These are phyloP conservation scores for Kwoniella bestiolae DNA, from an alignment of 768 basidiomycete genomes.

Conservation along the genomic window DNA sequence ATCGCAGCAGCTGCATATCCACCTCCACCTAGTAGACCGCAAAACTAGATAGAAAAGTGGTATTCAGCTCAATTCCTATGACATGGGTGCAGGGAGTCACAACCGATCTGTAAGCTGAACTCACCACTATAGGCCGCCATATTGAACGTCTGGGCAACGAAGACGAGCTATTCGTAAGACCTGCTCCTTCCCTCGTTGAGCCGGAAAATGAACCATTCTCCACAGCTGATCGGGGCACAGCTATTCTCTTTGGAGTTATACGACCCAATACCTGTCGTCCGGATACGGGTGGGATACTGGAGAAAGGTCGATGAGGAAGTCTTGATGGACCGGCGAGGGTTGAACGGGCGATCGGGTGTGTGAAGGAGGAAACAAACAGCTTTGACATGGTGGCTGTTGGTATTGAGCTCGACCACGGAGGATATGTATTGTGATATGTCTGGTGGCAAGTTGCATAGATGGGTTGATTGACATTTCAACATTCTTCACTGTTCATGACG, in stretches of 20 bases:
- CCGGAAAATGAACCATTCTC: slow-evolving; percentile 3
- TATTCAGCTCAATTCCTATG: not conserved
- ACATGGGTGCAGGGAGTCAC: not conserved
- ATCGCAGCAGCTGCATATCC: slow-evolving; percentile 46
- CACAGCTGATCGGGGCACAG: slow-evolving; percentile 32
- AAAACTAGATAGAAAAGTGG: slow-evolving; percentile 40
- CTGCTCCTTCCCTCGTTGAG: too few relatives aligned
- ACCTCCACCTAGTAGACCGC: slow-evolving; percentile 44
- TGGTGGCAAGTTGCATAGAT: too few relatives aligned
- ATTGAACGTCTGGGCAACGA: slow-evolving; percentile 39
- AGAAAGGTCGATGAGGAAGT: slow-evolving; percentile 4
- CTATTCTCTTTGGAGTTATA: slow-evolving; percentile 53
- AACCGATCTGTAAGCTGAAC: slow-evolving; percentile 6
- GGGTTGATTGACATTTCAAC: too few relatives aligned
- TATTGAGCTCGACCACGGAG: too few relatives aligned
- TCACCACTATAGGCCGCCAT: slow-evolving; percentile 46
- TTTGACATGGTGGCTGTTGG: not conserved
- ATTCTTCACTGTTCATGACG: too few relatives aligned
- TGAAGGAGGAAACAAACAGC: not conserved
- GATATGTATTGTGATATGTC: too few relatives aligned
- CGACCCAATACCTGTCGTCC: slow-evolving; percentile 40
- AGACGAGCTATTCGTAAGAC: slow-evolving; percentile 3
- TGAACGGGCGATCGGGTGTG: not conserved
- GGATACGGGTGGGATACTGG: not conserved
- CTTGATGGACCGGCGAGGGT: slow-evolving; percentile 12